Evolutionary conservation across 352 stramenopile genomes (phyloP), one percentile per base, ranked within the genome.

Genomic region (Elongisporangium prolatum): DNA sequence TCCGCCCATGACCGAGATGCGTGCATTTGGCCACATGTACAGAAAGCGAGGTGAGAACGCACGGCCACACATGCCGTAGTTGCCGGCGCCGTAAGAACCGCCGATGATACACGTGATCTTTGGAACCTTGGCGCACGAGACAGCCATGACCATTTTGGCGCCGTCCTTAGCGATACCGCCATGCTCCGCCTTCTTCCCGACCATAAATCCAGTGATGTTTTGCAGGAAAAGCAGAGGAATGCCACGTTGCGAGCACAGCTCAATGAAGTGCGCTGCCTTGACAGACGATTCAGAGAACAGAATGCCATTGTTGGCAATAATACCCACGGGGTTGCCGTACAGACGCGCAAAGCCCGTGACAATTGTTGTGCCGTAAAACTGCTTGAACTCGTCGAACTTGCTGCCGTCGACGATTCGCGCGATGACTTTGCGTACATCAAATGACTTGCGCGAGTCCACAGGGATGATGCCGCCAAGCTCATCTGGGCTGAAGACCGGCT

Each of bases 261-360:
- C 91, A 53, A 99, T 97, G 69, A 99, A 99, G 72, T 99, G 96
- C 28, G 94, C 84, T 11, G 87, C 96, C 76, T 99, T 98, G 50
- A 97, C 71, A 8, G 75, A 81, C 22, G 88, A 93, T 68, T 98
- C 92, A 17, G 80, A 95, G 65, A 97, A 97, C 0, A 99, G 74
- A 69, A 99, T 98, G 22, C 97, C 97, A 68, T 99, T 99, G 77
- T 99, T 99, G 54, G 96, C 97, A 64, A 99, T 89, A 61, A 99
- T 98, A 6, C 97, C 97, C 10, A 98, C 86, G 3, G 89, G 88
- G 69, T 97, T 91, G 25, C 96, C 96, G 63, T 98, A 97, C 53
- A 99, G 74, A 49, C 91, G 89, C 3, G 87, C 96, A 77, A 99
- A 99, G 20, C 97, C 95, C 52, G 92, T 98, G 24, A 99, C 96